Percentiles rank a stretch among this genome's conserved stretches.
phyloP scores from a whole-genome alignment of 2,329 filamentous ascomycete species.

The Incumbomyces delicatus region DNA sequence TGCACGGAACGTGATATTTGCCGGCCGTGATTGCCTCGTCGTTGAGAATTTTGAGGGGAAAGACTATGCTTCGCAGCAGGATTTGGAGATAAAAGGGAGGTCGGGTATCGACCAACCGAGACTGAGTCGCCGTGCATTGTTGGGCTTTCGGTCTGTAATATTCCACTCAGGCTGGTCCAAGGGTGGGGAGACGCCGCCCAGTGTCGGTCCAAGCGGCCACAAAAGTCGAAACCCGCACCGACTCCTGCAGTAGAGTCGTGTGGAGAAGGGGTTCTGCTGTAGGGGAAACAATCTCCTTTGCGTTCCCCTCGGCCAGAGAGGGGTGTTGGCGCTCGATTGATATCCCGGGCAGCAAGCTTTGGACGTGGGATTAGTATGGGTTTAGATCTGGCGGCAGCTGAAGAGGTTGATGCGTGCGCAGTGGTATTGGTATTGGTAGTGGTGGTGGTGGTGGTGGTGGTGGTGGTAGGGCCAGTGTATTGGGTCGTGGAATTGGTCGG shows the following conservation, averaged over 20 bases:
- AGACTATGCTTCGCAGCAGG: slow-evolving; percentile 15
- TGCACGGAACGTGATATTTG: slow-evolving; percentile 31
- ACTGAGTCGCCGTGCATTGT: slow-evolving; percentile 1
- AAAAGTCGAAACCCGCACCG: not conserved
- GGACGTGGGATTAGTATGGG: slow-evolving; percentile 6
- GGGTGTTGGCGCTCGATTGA: slow-evolving; percentile 6
- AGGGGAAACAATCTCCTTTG: slow-evolving; percentile 7
- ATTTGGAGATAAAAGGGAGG: slow-evolving; percentile 20
- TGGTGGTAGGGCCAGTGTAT: too few relatives aligned
- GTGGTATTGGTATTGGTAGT: not conserved
- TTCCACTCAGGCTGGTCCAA: not conserved
- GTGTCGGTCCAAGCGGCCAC: not conserved
- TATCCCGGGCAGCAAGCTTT: slow-evolving; percentile 3
- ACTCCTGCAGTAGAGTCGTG: not conserved
- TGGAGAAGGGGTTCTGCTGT: not conserved
- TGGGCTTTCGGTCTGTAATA: not conserved
- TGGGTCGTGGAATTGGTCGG: not conserved
- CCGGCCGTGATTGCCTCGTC: slow-evolving; percentile 23
- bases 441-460: too few relatives aligned
- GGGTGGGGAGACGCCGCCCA: not conserved
- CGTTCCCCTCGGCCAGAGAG: slow-evolving; percentile 9
- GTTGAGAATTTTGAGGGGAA: slow-evolving; percentile 28
- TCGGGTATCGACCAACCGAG: slow-evolving; percentile 15
- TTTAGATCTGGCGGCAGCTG: not conserved
- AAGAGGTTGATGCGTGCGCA: too few relatives aligned